Base-by-base conservation (phyloP, 768 basidiomycete genomes). In the Cyclocybe aegerita region DNA sequence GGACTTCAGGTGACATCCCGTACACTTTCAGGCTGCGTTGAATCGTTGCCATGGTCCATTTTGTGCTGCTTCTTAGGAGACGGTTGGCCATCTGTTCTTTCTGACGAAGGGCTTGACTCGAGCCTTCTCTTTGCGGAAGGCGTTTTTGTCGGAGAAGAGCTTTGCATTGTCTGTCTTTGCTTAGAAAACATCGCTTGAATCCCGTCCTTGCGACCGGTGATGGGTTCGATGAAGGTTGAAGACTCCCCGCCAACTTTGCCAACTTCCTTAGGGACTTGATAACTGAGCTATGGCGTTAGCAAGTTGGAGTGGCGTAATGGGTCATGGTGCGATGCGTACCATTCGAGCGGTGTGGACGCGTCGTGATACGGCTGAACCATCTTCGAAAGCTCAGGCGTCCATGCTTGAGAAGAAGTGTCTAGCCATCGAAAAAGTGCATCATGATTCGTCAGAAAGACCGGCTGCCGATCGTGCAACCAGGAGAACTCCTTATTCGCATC, bases 391-490 rank as follows among this genome's bases (percentile, higher is more conserved):
- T 77, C 77, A 4, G 75, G 61, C 12, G 75, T 79, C 93, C 89
- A 96, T 2, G 64, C 67, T 38, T 78, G 77, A 0, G 79, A 76
- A 2, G 80, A 81, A 1, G 88, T 86, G 67, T 95, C 88, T 10
- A 98, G 78, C 96, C 96, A 98, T 9, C 65, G 60, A 14, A 75
- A 65, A 23, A 93, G 71, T 1, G 88, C 85, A 2, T 79, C 77
- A 32, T 72, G 63, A 0, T 76, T 73, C 7, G 81, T 76, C 4
- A 98, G 79, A 42, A 98, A 85, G 39, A 93, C 90, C 6, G 89
- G 89, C 56, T 89, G 87, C 15, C 95, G 84, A 58, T 95, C 90
- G 63, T 97, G 96, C n/a, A 98, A 75, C 90, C 93, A 98, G 5
- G 71, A 70, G 40, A 93, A 74, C 5, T 84, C 79, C 48, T 80